phyloP scores from a whole-genome alignment of 768 basidiomycete genomes.

The Collybia sp. region DNA sequence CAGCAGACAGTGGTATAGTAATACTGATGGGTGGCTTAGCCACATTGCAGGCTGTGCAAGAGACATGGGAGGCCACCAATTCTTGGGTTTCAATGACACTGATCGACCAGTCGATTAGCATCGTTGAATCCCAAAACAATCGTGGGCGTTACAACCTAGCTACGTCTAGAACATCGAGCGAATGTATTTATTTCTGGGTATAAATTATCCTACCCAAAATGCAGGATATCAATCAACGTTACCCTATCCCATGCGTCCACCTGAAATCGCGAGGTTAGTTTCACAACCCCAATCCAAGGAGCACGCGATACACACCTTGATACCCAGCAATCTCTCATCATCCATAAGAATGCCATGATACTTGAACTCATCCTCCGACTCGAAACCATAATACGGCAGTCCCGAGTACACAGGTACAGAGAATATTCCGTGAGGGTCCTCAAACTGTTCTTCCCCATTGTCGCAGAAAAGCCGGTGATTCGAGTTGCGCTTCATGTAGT shows the following conservation, averaged over 20 bases:
- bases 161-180: too few species aligned
- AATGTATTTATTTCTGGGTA: too few species aligned
- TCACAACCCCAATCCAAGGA: background rate
- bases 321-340: background rate
- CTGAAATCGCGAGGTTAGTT: background rate
- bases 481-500: background rate
- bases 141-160: too few species aligned
- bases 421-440: background rate
- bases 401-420: background rate
- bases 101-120: too few species aligned
- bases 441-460: background rate
- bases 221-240: background rate
- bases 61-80: too few species aligned
- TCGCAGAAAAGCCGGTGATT: background rate
- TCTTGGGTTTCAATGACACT: too few species aligned
- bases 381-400: background rate
- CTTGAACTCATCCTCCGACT: background rate
- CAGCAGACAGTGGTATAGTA: too few species aligned
- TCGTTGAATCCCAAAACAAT: too few species aligned
- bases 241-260: background rate
- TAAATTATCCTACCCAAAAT: background rate
- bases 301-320: background rate
- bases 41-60: too few species aligned
- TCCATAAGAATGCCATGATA: background rate
- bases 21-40: too few species aligned